Base-by-base conservation (phyloP, 345 rosid genomes). In the Corchorus olitorius region DNA sequence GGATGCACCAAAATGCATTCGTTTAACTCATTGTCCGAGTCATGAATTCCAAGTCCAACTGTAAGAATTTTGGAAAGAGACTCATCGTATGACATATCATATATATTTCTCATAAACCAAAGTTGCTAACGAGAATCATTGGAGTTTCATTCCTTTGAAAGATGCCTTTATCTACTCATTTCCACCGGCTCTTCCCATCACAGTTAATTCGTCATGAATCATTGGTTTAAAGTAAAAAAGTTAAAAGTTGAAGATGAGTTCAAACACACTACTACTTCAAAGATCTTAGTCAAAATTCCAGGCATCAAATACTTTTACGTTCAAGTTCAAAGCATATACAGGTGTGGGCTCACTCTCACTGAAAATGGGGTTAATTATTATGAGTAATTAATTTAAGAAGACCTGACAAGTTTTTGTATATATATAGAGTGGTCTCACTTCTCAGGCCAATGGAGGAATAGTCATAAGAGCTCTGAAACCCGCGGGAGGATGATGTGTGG, bases 31-130 rank as follows among this genome's bases (percentile, higher is more conserved):
- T 10, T 41, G 52, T 19, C 34, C 53, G 52, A 12, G 46, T 43
- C 10, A 15, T 66, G 53, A 45, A 19, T 66, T 66, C 70, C 70
- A 45, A 19, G 43, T 66, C 70, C 70, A 66, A 45, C 53, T 19
- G 16, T 45, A 43, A 9, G 53, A 43, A 41, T 11, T 65, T 43
- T 41, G 16, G 33, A 1, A 39, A 20, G n/a, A 19, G 27, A 65
- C 11, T 41, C 33, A 39, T 39, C 6, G 1, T 27, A 27, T 27
- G 27, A 27, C 27, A 27, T 0, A 27, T 27, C 27, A 27, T 27
- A 8, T 37, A n/a, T 64, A n/a, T 15, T 16, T 39, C 8, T n/a
- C 14, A 20, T 64, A 48, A 20, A 35, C 49, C 49, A 27, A 65
- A 65, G 27, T n/a, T 17, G 52, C n/a, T 0, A 65, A n/a, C 9